A percentile compares a stretch with the other conserved stretches of the same genome.
Evolutionary conservation across 2,329 filamentous ascomycete species (phyloP).

Genomic region (Neodidymelliopsis sp.): DNA sequence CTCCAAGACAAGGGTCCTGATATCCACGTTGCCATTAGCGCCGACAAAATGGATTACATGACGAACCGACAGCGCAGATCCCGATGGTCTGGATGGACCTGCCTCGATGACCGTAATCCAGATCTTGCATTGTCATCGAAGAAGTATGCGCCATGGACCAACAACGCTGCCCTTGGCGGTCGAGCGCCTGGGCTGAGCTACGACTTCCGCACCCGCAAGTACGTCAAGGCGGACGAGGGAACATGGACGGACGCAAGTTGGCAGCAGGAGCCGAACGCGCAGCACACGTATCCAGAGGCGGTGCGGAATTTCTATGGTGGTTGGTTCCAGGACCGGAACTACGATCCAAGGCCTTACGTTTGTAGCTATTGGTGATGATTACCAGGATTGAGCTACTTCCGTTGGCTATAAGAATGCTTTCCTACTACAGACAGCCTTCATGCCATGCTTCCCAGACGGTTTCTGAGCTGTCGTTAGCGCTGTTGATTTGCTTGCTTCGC

Average conservation of each 20-base stretch:
- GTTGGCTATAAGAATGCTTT: slow-evolving; percentile 3
- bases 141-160: slow-evolving; percentile 29
- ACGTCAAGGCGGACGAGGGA: slow-evolving; percentile 29
- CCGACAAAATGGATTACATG: slow-evolving; percentile 48
- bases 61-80: slow-evolving; percentile 46
- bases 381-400: neutral
- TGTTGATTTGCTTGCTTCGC: slow-evolving; percentile 35
- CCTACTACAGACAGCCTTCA: slow-evolving; percentile 39
- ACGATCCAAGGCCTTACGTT: slow-evolving; percentile 15
- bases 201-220: slow-evolving; percentile 48
- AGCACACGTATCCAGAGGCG: slow-evolving; percentile 35
- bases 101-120: slow-evolving; percentile 34
- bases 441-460: slow-evolving; percentile 48
- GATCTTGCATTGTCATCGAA: slow-evolving; percentile 20
- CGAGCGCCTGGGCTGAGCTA: slow-evolving; percentile 35
- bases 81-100: slow-evolving; percentile 48
- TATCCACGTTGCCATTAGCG: slow-evolving; percentile 53
- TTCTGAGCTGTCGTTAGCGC: slow-evolving; percentile 25
- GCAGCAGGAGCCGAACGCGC: slow-evolving; percentile 32
- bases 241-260: slow-evolving; percentile 47
- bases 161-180: slow-evolving; percentile 22
- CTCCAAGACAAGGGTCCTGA: slow-evolving; percentile 54
- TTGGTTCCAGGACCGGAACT: slow-evolving; percentile 35
- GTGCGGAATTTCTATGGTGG: slow-evolving; percentile 33
- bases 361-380: slow-evolving; percentile 8